phyloP scores from a whole-genome alignment of 2,329 filamentous ascomycete genomes.

The Fusarium verticillioides region DNA sequence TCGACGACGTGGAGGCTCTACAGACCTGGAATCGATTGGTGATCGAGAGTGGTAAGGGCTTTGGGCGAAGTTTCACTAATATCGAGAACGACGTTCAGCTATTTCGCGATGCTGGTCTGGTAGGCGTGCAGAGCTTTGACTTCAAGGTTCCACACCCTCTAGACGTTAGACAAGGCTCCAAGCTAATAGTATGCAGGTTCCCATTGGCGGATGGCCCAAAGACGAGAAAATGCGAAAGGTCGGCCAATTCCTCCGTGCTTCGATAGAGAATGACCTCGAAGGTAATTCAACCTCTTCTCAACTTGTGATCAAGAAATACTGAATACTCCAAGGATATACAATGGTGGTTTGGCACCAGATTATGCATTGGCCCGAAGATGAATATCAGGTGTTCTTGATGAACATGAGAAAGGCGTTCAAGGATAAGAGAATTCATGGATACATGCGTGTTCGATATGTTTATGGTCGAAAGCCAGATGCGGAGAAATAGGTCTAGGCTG shows the following conservation, averaged over 20 bases:
- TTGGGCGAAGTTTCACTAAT: neutral
- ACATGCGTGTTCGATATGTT: conserved; percentile 19
- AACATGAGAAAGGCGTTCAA: conserved; percentile 10
- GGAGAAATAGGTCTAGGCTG: neutral
- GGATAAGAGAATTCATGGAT: conserved; percentile 5
- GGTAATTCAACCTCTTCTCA: neutral
- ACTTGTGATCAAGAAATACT: accelerated
- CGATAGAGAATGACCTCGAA: conserved; percentile 19
- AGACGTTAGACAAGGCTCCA: accelerated
- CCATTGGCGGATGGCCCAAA: conserved; percentile 11
- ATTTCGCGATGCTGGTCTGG: neutral
- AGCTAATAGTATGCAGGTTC: neutral
- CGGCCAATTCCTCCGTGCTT: conserved; percentile 2
- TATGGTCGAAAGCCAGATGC: neutral
- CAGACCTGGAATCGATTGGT: neutral
- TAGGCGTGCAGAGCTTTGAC: neutral
- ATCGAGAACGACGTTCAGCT: neutral
- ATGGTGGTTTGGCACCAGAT: conserved; percentile 15
- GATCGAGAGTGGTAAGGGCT: neutral
- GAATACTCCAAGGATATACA: neutral
- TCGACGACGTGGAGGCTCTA: neutral
- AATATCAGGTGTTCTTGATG: conserved; percentile 15
- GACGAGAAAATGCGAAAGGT: conserved; percentile 8
- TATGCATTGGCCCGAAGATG: conserved; percentile 7
- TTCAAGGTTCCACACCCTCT: neutral